Base-by-base conservation (phyloP, 768 basidiomycete species). In the Terana coerulea region DNA sequence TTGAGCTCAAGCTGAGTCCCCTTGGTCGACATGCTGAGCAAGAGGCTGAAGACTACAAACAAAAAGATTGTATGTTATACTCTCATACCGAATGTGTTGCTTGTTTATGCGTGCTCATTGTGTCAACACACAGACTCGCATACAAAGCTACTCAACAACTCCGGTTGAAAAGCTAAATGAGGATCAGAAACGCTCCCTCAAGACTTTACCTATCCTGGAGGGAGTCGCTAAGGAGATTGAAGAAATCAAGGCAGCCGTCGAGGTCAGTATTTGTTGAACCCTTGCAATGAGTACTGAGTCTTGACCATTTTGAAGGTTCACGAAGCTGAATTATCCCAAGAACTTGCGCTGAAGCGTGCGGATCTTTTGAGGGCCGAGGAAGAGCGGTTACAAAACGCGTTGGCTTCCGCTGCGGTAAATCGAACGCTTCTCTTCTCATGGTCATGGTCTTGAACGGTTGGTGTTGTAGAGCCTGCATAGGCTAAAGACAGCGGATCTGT, bases 201-300 rank as follows among this genome's bases (percentile, higher is more conserved):
- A 81, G 57, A 83, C 79, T 15, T 80, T 95, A 37, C 79, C 92
- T 9, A 73, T 76, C 5, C 73, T 95, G 19, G 91, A 95, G 61
- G 88, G 84, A 9, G 74, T 84, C 34, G 78, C 84, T 58, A 91
- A 89, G 61, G 93, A 95, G 60, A 70, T 95, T 12, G 83, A 80
- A 22, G 93, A 94, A 51, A 79, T 93, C 37, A 88, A 86, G 67
- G 92, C 88, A 65, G 81, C 78, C 35, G 76, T 94, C 55, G 91
- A 95, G 80, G 93, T 92, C 17, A n/a, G n/a, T 22, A 14, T 25
- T 10, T 25, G 15, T 29, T 11, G 40, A 9, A 10, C 40, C 10
- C 10, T 11, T 12, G 21, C 44, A 24, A 29, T 10, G 11, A 10
- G 14, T 24, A 11, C 44, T 46, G 19, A 10, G 39, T n/a, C n/a